Conservation (phyloP, 345 rosid genomes). For the Moricandia arvensis region DNA sequence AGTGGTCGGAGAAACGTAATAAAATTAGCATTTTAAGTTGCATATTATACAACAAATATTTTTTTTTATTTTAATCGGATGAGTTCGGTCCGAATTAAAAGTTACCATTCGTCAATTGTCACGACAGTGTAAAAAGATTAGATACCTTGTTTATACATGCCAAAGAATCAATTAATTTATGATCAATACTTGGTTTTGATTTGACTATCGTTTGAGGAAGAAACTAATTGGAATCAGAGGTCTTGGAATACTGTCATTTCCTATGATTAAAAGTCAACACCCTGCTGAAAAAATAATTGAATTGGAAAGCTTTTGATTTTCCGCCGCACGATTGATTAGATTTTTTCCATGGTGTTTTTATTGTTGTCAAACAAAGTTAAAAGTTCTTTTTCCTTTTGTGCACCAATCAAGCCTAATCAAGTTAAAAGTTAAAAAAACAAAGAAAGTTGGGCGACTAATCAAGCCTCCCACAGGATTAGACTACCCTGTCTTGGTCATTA, state of each 20-base stretch:
- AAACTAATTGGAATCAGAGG: neutral
- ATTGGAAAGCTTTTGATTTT: neutral
- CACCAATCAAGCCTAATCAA: too few relatives aligned
- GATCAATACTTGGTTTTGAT: neutral
- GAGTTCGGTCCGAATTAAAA: neutral
- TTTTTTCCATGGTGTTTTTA: neutral
- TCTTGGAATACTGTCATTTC: neutral
- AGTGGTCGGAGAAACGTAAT: neutral
- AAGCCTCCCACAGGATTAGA: conserved; percentile 18
- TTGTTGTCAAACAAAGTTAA: neutral
- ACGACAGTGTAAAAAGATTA: neutral
- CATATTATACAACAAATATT: neutral
- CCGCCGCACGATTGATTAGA: neutral
- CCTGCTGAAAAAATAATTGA: conserved; percentile 5
- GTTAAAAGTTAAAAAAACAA: conserved; percentile 4
- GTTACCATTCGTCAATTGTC: neutral
- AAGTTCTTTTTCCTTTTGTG: too few relatives aligned
- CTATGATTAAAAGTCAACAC: conserved; percentile 8
- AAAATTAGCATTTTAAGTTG: neutral
- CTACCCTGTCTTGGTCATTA: neutral
- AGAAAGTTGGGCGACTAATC: conserved; percentile 7
- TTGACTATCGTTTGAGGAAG: neutral
- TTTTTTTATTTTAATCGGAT: neutral
- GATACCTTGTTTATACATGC: neutral
- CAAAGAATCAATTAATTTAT: neutral